Conservation (phyloP, 169 alveolate genomes). For the Plasmodium inui region DNA sequence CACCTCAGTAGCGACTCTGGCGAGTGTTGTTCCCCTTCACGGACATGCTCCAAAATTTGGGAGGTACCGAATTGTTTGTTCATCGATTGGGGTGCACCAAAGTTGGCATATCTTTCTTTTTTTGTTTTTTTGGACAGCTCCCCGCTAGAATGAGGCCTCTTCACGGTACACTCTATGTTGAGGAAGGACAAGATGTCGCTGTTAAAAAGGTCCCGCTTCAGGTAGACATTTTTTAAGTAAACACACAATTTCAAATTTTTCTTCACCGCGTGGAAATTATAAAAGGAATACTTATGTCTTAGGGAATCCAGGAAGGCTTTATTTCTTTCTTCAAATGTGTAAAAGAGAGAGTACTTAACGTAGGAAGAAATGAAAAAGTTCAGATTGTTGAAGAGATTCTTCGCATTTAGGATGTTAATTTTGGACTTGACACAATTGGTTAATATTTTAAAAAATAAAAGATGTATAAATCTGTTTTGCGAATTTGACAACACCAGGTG, state of each 20-base stretch:
- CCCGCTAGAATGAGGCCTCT: not conserved
- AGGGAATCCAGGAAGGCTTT: slow-evolving; percentile 17
- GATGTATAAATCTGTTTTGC: slow-evolving; percentile 47
- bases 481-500: slow-evolving; percentile 47
- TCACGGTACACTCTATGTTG: slow-evolving; percentile 15
- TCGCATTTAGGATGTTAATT: slow-evolving; percentile 36
- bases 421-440: slow-evolving; percentile 40
- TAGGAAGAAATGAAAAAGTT: slow-evolving; percentile 46
- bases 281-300: slow-evolving; percentile 61
- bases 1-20: not conserved
- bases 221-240: slow-evolving; percentile 47
- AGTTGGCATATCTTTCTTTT: not conserved
- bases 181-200: slow-evolving; percentile 44
- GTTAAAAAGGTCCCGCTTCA: slow-evolving; percentile 43
- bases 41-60: not conserved
- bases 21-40: not conserved
- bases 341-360: slow-evolving; percentile 35
- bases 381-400: slow-evolving; percentile 27
- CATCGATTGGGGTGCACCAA: not conserved
- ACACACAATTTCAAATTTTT: slow-evolving; percentile 56
- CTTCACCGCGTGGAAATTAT: slow-evolving; percentile 37
- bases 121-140: not conserved
- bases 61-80: not conserved
- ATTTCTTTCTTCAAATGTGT: slow-evolving; percentile 28
- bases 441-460: slow-evolving; percentile 54